These are phyloP conservation scores for Rusavskia elegans DNA, from an alignment of 495 filamentous ascomycete species.

Conservation along the genomic window DNA sequence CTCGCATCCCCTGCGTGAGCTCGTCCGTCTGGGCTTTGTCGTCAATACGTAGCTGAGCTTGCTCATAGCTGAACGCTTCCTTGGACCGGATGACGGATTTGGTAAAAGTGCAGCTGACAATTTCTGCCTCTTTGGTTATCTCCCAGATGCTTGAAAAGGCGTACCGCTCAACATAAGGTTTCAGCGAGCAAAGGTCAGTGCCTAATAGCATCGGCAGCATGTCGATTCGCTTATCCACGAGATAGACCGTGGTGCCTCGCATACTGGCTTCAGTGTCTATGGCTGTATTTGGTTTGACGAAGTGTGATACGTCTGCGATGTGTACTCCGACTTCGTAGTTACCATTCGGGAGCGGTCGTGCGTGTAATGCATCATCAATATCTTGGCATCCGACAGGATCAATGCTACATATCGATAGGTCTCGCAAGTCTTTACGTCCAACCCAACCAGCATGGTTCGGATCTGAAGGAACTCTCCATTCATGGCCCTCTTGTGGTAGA, in stretches of 20 bases:
- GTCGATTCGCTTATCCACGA: conserved; percentile 97
- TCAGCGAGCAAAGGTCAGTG: conserved; percentile 90
- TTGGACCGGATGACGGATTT: conserved; percentile 98
- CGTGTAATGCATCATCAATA: conserved; percentile 95
- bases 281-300: conserved; percentile 89
- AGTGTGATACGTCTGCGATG: conserved; percentile 96
- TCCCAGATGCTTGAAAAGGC: conserved; percentile 96
- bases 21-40: conserved; percentile 73
- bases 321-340: conserved; percentile 97
- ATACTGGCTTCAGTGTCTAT: conserved; percentile 93
- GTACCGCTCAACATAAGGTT: conserved; percentile 93
- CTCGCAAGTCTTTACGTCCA: conserved; percentile 65
- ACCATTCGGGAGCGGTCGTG: conserved; percentile 68
- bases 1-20: conserved; percentile 78
- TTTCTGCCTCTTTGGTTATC: conserved; percentile 66
- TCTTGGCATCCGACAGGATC: conserved; percentile 93
- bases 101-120: conserved; percentile 68
- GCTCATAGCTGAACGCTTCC: conserved; percentile 94
- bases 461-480: conserved; percentile 74
- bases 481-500: conserved; percentile 77
- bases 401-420: conserved; percentile 87
- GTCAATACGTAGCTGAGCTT: conserved; percentile 86
- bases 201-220: conserved; percentile 95
- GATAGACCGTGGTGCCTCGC: conserved; percentile 89
- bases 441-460: conserved; percentile 72